phyloP scores from a whole-genome alignment of 164 flowering plant genomes.

The Berberis thunbergii region DNA sequence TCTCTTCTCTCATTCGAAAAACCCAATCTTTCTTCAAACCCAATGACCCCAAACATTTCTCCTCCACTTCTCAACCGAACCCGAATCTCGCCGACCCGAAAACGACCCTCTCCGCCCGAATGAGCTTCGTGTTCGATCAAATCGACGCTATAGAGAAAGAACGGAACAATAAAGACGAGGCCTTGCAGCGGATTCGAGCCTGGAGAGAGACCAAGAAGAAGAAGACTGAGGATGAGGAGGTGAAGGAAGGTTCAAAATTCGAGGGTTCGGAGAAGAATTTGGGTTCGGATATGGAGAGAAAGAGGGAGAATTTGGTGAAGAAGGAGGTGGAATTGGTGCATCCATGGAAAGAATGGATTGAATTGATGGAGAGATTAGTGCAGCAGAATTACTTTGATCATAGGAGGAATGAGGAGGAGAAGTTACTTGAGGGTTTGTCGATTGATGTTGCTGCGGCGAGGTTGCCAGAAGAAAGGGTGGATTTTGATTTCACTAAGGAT shows the following conservation, averaged over 20 bases:
- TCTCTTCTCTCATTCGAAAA: constrained; percentile 1
- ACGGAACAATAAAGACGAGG: constrained; percentile 54
- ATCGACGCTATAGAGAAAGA: constrained; percentile 76
- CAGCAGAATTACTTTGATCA: constrained; percentile 90
- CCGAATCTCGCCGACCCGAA: constrained; percentile 27
- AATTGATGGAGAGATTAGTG: constrained; percentile 79
- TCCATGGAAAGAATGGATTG: constrained; percentile 97
- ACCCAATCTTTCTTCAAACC: constrained; percentile 4
- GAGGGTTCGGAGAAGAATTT: constrained; percentile 3
- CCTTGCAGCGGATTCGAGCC: constrained; percentile 71
- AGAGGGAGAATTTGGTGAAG: constrained; percentile 17
- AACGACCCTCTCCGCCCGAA: constrained; percentile 68
- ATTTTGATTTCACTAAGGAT: constrained; percentile 59
- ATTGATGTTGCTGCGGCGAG: constrained; percentile 17
- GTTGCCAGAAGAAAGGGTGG: constrained; percentile 30
- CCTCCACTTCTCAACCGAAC: constrained; percentile 18
- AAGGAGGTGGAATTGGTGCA: constrained; percentile 75
- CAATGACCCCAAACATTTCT: constrained; percentile 16
- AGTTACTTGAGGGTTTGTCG: constrained; percentile 37
- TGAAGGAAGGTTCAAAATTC: not conserved
- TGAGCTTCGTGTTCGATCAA: constrained; percentile 95
- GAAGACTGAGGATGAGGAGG: constrained; percentile 8
- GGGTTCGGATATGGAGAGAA: constrained; percentile 9
- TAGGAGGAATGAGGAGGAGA: constrained; percentile 63
- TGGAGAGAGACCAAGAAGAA: constrained; percentile 66